Evolutionary conservation across 352 stramenopile species (phyloP).

Genomic region (Phytophthora boehmeriae): DNA sequence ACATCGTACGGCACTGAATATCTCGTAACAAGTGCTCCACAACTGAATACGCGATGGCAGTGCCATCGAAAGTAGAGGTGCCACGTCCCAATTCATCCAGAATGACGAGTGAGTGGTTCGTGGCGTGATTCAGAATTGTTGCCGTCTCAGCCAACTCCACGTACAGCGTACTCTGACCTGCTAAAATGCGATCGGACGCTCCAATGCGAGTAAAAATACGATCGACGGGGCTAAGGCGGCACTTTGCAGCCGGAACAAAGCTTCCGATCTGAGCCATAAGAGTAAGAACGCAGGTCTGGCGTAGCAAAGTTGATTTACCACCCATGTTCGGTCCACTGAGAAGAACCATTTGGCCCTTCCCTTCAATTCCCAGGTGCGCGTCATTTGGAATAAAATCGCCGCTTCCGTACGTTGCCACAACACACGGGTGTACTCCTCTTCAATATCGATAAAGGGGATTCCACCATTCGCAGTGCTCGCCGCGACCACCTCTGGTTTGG

Average conservation of each 20-base stretch:
- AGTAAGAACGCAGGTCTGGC: slow-evolving; percentile 97
- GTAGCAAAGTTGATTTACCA: slow-evolving; percentile 98
- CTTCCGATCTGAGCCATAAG: slow-evolving; percentile 99
- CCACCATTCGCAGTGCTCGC: slow-evolving; percentile 48
- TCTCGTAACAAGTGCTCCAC: slow-evolving; percentile 92
- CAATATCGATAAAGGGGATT: slow-evolving; percentile 87
- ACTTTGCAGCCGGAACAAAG: slow-evolving; percentile 96
- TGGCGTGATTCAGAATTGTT: slow-evolving; percentile 96
- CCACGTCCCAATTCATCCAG: slow-evolving; percentile 98
- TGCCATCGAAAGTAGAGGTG: slow-evolving; percentile 99
- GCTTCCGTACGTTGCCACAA: slow-evolving; percentile 80
- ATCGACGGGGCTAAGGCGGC: slow-evolving; percentile 96
- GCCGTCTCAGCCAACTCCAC: slow-evolving; percentile 99
- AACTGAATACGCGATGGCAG: slow-evolving; percentile 97
- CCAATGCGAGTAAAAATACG: slow-evolving; percentile 99
- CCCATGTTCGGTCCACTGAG: slow-evolving; percentile 99
- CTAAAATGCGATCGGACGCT: slow-evolving; percentile 97
- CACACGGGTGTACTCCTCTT: slow-evolving; percentile 95
- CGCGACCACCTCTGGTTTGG: slow-evolving; percentile 90
- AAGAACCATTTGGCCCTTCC: slow-evolving; percentile 83
- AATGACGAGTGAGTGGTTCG: slow-evolving; percentile 96
- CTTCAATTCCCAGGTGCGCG: slow-evolving; percentile 84
- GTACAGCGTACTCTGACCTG: slow-evolving; percentile 99
- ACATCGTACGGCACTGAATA: slow-evolving; percentile 94
- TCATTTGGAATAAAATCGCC: slow-evolving; percentile 98